Conservation (phyloP, 1,139 yeast genomes). For the Lodderomyces oxycetoniae region DNA sequence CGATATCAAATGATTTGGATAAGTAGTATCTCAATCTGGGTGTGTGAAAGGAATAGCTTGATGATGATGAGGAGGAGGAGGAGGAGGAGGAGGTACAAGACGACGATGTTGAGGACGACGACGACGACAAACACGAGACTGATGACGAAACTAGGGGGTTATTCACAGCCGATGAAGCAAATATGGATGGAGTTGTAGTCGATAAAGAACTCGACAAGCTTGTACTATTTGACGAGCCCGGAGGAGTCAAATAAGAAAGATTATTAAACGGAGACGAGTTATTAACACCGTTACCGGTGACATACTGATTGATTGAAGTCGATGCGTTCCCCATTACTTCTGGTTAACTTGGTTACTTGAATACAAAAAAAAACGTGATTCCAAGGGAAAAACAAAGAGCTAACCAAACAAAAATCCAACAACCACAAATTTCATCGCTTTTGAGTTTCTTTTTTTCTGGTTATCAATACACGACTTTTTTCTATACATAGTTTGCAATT, state of each 20-base stretch:
- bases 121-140: slow-evolving; percentile 18
- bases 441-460: not conserved
- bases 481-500: not conserved
- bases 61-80: not conserved
- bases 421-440: too few relatives aligned
- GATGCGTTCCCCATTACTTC: too few relatives aligned
- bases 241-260: slow-evolving; percentile 13
- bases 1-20: slow-evolving; percentile 59
- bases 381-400: too few relatives aligned
- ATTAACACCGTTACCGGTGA: slow-evolving; percentile 20
- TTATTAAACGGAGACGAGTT: slow-evolving; percentile 12
- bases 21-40: slow-evolving; percentile 44
- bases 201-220: slow-evolving; percentile 21
- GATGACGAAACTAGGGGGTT: slow-evolving; percentile 21
- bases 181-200: slow-evolving; percentile 7
- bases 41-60: slow-evolving; percentile 21
- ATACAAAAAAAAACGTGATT: too few relatives aligned
- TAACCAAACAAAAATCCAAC: too few relatives aligned
- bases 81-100: slow-evolving; percentile 5
- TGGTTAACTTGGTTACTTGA: too few relatives aligned
- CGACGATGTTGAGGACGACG: slow-evolving; percentile 12
- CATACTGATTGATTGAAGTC: too few relatives aligned
- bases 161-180: too few relatives aligned
- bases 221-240: slow-evolving; percentile 18
- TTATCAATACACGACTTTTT: slow-evolving; percentile 1